Conservation (phyloP, 192 early-diverging fungal genomes). For the Mortierella antarctica region DNA sequence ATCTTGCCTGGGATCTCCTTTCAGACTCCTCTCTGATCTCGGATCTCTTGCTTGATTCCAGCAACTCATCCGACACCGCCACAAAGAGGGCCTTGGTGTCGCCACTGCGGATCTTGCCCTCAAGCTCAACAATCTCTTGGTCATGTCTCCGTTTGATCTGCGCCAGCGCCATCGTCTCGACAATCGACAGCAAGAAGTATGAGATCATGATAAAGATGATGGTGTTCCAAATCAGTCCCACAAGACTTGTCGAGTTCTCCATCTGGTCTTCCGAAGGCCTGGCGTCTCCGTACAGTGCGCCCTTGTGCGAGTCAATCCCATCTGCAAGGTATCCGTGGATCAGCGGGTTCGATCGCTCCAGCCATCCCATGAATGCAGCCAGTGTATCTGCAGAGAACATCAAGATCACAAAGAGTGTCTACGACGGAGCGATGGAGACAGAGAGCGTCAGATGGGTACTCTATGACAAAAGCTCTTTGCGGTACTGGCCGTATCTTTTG, state of each 20-base stretch:
- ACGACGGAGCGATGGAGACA: neutral
- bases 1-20: too few relatives aligned
- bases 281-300: constrained; percentile 10
- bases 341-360: constrained; percentile 65
- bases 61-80: constrained; percentile 20
- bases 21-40: too few relatives aligned
- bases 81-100: constrained; percentile 29
- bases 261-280: constrained; percentile 30
- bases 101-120: constrained; percentile 43
- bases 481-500: neutral
- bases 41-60: constrained; percentile 8
- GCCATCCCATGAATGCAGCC: constrained; percentile 63
- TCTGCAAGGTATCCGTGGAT: constrained; percentile 62
- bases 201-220: constrained; percentile 84
- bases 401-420: constrained; percentile 81
- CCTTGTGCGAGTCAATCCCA: constrained; percentile 44
- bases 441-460: constrained; percentile 4
- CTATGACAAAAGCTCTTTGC: neutral
- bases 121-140: constrained; percentile 51
- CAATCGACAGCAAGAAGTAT: constrained; percentile 86
- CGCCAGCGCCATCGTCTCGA: constrained; percentile 85
- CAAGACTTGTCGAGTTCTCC: constrained; percentile 60
- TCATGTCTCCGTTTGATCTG: constrained; percentile 70
- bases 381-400: constrained; percentile 86
- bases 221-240: constrained; percentile 81